Percentiles rank a stretch among this genome's conserved stretches.
Conservation (phyloP, 345 rosid species). For the Arabidopsis arenosa region DNA sequence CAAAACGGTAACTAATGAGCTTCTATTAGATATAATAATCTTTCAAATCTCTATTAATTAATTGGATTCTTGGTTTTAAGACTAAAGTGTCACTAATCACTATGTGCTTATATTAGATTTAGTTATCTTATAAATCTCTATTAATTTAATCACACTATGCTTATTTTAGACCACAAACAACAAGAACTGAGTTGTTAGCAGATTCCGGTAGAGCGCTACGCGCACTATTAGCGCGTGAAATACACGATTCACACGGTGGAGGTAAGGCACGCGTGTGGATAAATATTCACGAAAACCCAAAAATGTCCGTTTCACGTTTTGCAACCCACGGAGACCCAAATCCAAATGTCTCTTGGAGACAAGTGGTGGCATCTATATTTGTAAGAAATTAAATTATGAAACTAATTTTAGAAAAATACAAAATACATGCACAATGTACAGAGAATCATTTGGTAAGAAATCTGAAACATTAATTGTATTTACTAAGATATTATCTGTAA, state of each 20-base stretch:
- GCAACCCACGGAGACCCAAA: slow-evolving; percentile 31
- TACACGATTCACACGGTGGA: neutral
- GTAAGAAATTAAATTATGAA: neutral
- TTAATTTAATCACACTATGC: neutral
- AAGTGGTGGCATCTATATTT: slow-evolving; percentile 13
- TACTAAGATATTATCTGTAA: neutral
- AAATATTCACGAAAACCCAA: slow-evolving; percentile 19
- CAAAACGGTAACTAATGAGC: too few species aligned
- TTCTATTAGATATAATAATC: too few species aligned
- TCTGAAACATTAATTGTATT: neutral
- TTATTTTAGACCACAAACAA: slow-evolving; percentile 17
- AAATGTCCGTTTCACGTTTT: slow-evolving; percentile 40
- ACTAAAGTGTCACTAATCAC: slow-evolving; percentile 11
- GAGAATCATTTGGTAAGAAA: neutral
- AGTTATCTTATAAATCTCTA: neutral
- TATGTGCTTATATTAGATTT: neutral
- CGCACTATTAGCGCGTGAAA: neutral
- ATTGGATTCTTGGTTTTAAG: too few species aligned
- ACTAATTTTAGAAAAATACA: neutral
- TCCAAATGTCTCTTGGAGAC: slow-evolving; percentile 11
- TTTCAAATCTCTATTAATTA: too few species aligned
- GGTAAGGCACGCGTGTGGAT: slow-evolving; percentile 20
- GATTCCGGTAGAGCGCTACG: neutral
- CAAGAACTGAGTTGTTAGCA: slow-evolving; percentile 26
- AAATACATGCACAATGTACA: neutral